Conservation (phyloP, 2,329 filamentous ascomycete species). For the Chaetomium strumarium region DNA sequence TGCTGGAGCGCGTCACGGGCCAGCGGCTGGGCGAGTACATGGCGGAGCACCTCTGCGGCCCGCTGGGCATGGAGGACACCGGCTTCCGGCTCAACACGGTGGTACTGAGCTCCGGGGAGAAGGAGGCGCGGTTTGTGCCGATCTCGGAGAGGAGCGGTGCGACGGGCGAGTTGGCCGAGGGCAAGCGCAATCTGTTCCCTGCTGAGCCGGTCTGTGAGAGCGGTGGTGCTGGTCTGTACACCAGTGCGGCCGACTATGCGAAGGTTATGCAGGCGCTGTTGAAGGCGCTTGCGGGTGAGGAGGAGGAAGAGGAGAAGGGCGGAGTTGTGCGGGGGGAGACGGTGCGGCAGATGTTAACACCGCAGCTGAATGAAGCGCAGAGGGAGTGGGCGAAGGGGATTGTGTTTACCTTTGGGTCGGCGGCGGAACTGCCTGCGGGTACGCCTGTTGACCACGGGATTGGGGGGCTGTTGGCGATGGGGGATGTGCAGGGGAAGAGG, state of each 20-base stretch:
- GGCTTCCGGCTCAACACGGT: conserved; percentile 21
- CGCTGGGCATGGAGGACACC: conserved; percentile 26
- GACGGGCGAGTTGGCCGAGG: conserved; percentile 10
- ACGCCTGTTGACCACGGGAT: conserved; percentile 35
- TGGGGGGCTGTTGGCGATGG: conserved; percentile 35
- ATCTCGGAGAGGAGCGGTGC: conserved; percentile 15
- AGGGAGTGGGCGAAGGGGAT: conserved; percentile 21
- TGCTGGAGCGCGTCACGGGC: conserved; percentile 37
- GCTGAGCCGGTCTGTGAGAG: conserved; percentile 33
- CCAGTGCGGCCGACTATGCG: conserved; percentile 37
- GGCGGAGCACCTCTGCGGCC: conserved; percentile 22
- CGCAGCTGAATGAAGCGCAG: conserved; percentile 35
- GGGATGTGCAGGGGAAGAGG: conserved; percentile 36
- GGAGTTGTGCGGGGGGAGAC: conserved; percentile 30
- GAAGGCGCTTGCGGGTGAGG: conserved; percentile 9
- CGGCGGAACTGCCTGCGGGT: conserved; percentile 33
- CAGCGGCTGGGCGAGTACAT: conserved; percentile 31
- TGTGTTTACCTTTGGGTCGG: conserved; percentile 22
- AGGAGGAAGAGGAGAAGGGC: too few species aligned
- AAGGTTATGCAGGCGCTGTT: conserved; percentile 33
- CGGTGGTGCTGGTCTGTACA: conserved; percentile 40
- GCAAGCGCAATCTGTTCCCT: conserved; percentile 15
- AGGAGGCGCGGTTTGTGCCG: conserved; percentile 13
- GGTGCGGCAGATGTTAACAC: conserved; percentile 33
- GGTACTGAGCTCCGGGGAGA: neutral